Base-by-base conservation (phyloP, 805 yeast species). In the Kodamaea lidongshanica region DNA sequence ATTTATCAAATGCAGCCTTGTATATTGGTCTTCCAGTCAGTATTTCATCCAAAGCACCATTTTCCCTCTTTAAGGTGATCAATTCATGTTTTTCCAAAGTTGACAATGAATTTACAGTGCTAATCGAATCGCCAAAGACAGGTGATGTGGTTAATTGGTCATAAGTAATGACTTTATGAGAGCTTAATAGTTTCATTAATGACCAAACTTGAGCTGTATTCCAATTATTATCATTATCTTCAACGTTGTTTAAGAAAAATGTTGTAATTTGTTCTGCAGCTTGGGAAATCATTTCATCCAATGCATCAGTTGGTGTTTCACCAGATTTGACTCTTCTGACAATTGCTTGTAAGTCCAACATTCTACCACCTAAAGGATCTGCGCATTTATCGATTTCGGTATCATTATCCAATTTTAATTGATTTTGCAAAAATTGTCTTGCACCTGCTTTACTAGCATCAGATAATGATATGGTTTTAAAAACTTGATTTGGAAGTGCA, bases 261-360 rank as follows among this genome's bases (percentile, higher is more conserved):
- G 89, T 95, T 2, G 89, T 75, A 12, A 89, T 73, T 50, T 89
- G 96, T 45, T 85, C 88, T 4, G 89, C 77, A 0, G 95, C 78
- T 54, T 87, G 96, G 15, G 67, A 68, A 4, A 86, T 71, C 80
- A 92, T 83, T 41, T 85, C 88, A 2, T 68, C 56, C 25, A 86
- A 58, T 0, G 97, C 96, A 30, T 71, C 80, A 7, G 58, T 45
- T 2, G 95, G 94, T 6, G 72, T 51, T 50, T 92, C 98, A 5
- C 98, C 98, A 1, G 89, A 76, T 44, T 77, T 77, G 11, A 92
- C 72, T 30, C 97, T 79, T 50, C 97, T 72, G 2, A 81, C 81
- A 56, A 85, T 87, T 16, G 89, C 79, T 55, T 92, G 96, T 30
- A 92, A 65, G 53, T 92, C 98, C 25, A 87, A 67, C 88, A 89